Base-by-base conservation (phyloP, 2,329 filamentous ascomycete genomes). In the Arthrinium phaeospermum region DNA sequence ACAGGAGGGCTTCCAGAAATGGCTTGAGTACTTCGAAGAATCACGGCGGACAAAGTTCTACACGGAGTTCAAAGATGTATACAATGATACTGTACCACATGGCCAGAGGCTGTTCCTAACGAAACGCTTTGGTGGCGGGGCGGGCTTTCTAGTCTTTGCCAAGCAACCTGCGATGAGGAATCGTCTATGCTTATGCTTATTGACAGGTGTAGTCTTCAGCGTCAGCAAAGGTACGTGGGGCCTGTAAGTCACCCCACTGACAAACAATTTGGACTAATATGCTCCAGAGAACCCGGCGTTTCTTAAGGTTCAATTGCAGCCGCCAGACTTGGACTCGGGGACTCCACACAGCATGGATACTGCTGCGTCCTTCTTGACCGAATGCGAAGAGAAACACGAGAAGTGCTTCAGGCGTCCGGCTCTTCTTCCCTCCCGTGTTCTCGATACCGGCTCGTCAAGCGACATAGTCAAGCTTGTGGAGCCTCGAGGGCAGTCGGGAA, bases 221-320 rank as follows among this genome's bases (percentile, higher is more conserved):
- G 51, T 57, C 51, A 34, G 27, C 19, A 57, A 57, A 14, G 51
- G 51, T 34, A 57, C 10, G 51, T 34, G 14, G 22, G 5, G 3
- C 14, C 22, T 19, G 8, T 0, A 16, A 16, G 2, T 10, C 19
- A 1, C 1, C 1, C 24, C 12, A 24, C 3, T 5, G 10, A 30
- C 0, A 34, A 5, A 22, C 0, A 12, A 2, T 4, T 57, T 4
- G 8, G 51, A 34, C 27, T 57, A 10, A 57, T 4, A 10, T 4
- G 16, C 8, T 16, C 13, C 27, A 57, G 51, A 57, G 0, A 19
- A 57, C 19, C 51, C 51, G 5, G 27, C 27, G 27, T 57, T 57
- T 34, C 24, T 8, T 5, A 10, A 34, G 22, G 0, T 57, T 14
- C 51, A 34, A 57, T 14, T 57, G 27, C 51, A 57, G 5, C 27